A percentile compares a stretch with the other conserved stretches of the same genome.
Evolutionary conservation across 2,329 filamentous ascomycete genomes (phyloP).

Genomic region (Colletotrichum neosansevieriae): DNA sequence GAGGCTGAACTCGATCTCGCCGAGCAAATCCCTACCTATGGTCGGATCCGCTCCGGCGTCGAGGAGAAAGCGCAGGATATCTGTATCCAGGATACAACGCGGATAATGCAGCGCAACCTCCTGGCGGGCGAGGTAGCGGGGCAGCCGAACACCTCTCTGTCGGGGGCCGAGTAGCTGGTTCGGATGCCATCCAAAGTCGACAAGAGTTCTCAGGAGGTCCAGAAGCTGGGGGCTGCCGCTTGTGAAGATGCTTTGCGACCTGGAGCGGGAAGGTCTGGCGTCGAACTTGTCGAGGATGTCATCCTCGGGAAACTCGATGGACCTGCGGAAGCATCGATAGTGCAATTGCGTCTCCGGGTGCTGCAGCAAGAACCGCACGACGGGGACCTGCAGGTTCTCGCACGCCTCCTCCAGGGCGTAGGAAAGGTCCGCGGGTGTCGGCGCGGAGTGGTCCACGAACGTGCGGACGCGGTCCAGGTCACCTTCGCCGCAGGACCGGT

Average conservation of each 20-base stretch:
- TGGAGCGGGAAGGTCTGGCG: no score
- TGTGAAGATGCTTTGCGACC: constrained; percentile 17
- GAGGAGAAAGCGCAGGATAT: constrained; percentile 20
- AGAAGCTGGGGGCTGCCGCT: constrained; percentile 23
- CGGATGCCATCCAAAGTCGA: constrained; percentile 22
- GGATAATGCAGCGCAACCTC: constrained; percentile 26
- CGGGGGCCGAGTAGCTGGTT: constrained; percentile 17
- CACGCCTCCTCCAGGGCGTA: constrained; percentile 18
- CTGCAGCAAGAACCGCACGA: constrained; percentile 15
- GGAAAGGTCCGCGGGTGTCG: constrained; percentile 20
- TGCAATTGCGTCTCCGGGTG: constrained; percentile 10
- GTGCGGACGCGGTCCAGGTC: constrained; percentile 8
- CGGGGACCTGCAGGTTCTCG: constrained; percentile 11
- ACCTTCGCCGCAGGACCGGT: constrained; percentile 12
- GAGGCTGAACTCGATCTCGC: not conserved
- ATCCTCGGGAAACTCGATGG: constrained; percentile 7
- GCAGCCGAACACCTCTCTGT: constrained; percentile 1
- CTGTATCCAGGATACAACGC: constrained; percentile 10
- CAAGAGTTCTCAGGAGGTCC: constrained; percentile 5
- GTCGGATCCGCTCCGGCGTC: constrained; percentile 22
- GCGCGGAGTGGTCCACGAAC: constrained; percentile 1
- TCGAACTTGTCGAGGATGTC: not conserved
- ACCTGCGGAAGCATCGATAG: constrained; percentile 19
- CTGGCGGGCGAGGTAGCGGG: not conserved
- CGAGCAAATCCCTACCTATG: constrained; percentile 1